Conservation (phyloP, 1,139 yeast species). For the Pichia sp. region DNA sequence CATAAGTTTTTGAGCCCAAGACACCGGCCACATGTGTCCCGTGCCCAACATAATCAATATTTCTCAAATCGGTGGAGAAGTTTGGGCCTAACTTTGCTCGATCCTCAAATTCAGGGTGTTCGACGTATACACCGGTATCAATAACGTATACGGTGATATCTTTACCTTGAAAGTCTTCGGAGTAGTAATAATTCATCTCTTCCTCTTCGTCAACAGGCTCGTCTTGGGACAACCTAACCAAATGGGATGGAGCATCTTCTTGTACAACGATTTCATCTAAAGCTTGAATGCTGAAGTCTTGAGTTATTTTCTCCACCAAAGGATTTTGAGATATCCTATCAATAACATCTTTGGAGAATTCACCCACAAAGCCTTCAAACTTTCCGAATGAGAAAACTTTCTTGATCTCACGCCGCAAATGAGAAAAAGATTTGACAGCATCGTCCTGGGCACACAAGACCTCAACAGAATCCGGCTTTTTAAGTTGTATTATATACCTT, state of each 20-base stretch:
- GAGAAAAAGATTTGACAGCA: conserved; percentile 24
- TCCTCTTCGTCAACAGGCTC: conserved; percentile 23
- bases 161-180: conserved; percentile 40
- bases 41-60: conserved; percentile 51
- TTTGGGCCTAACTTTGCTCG: conserved; percentile 48
- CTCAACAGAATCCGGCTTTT: conserved; percentile 34
- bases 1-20: conserved; percentile 72
- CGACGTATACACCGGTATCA: conserved; percentile 57
- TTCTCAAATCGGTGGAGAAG: conserved; percentile 35
- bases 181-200: conserved; percentile 40
- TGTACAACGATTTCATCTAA: conserved; percentile 35
- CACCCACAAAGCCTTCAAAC: conserved; percentile 61
- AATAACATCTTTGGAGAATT: conserved; percentile 46
- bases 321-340: conserved; percentile 45
- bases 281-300: conserved; percentile 51
- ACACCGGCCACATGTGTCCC: conserved; percentile 90
- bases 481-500: conserved; percentile 36
- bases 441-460: conserved; percentile 30
- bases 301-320: conserved; percentile 53
- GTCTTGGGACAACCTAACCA: conserved; percentile 30
- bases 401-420: conserved; percentile 43
- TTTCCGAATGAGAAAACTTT: conserved; percentile 53
- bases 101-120: conserved; percentile 49
- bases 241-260: conserved; percentile 29
- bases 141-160: conserved; percentile 71